phyloP scores from a whole-genome alignment of 169 alveolate genomes.

The Theileria parva region DNA sequence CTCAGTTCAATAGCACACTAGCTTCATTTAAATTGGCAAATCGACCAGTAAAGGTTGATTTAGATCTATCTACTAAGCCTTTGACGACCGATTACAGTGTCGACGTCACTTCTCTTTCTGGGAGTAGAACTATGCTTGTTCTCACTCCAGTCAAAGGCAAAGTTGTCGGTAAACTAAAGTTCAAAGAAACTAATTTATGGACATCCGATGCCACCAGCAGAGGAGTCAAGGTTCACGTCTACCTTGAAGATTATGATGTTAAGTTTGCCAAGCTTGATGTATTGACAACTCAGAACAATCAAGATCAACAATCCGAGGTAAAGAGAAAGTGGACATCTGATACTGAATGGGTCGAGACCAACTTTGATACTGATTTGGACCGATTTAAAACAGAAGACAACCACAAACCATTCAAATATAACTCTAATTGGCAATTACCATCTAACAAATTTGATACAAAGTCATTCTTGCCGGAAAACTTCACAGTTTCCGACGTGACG shows the following conservation, averaged over 20 bases:
- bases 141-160: slow-evolving; percentile 1
- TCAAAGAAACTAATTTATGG: background rate
- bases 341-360: background rate
- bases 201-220: background rate
- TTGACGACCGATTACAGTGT: background rate
- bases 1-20: background rate
- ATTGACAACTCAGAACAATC: background rate
- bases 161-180: background rate
- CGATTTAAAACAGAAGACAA: background rate
- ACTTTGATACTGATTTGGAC: background rate
- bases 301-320: background rate
- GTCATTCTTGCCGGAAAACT: background rate
- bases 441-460: background rate
- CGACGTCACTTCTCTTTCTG: background rate
- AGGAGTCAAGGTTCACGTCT: background rate
- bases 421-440: background rate
- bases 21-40: background rate
- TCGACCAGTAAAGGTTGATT: background rate
- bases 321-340: background rate
- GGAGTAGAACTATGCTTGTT: background rate
- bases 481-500: background rate
- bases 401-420: background rate
- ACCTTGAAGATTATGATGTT: background rate
- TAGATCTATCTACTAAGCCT: background rate
- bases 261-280: background rate